Percentiles rank a stretch among this genome's conserved stretches.
These are phyloP conservation scores for Thelonectria rubi DNA, from an alignment of 2,329 filamentous ascomycete species.

Conservation along the genomic window DNA sequence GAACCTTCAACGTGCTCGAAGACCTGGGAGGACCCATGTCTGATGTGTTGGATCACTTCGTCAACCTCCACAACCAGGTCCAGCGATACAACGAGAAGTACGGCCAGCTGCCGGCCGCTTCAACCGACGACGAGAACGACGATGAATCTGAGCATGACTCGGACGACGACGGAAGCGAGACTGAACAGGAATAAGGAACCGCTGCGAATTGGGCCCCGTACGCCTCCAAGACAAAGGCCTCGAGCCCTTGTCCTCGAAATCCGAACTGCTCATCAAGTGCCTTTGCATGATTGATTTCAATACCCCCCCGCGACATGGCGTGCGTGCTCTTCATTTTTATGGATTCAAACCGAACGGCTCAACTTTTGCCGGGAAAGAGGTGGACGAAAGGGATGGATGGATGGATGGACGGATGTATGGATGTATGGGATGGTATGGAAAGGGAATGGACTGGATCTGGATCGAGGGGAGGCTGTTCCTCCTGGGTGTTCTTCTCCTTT, in stretches of 20 bases:
- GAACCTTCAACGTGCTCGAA: conserved; percentile 68
- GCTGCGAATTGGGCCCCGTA: neutral
- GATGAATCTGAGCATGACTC: conserved; percentile 25
- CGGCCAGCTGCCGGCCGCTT: conserved; percentile 52
- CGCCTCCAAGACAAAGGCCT: too few species aligned
- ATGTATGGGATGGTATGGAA: neutral
- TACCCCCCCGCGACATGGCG: conserved; percentile 30
- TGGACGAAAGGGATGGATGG: neutral
- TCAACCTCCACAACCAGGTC: conserved; percentile 70
- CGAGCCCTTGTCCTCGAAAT: neutral
- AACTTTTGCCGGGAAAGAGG: conserved; percentile 10
- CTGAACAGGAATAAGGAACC: conserved; percentile 38
- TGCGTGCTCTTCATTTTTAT: conserved; percentile 14
- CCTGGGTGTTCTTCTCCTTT: neutral
- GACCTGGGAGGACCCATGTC: conserved; percentile 82
- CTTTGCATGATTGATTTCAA: conserved; percentile 35
- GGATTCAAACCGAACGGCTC: conserved; percentile 26
- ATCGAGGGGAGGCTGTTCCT: conserved; percentile 16
- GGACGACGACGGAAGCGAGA: conserved; percentile 41
- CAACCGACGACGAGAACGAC: conserved; percentile 42
- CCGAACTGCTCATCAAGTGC: conserved; percentile 1
- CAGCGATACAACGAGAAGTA: conserved; percentile 66
- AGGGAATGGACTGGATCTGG: conserved; percentile 12
- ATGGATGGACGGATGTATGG: neutral
- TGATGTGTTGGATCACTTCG: conserved; percentile 71